phyloP scores from a whole-genome alignment of 140 eudicot species.

The Flaveria floridana region DNA sequence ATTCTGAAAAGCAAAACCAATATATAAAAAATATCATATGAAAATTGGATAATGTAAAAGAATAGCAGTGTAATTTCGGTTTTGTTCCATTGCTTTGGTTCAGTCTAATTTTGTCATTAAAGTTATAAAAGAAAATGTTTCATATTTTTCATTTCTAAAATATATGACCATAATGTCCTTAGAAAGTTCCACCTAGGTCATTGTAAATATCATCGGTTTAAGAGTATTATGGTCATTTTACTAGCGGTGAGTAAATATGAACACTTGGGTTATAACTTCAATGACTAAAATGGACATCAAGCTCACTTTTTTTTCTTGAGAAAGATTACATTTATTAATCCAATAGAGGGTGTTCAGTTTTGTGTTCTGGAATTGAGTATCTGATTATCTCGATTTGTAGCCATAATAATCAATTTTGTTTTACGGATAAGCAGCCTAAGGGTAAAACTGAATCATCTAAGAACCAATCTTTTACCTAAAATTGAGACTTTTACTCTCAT shows the following conservation, averaged over 20 bases:
- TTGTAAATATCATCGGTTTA: neutral
- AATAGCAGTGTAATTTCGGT: neutral
- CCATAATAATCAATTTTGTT: neutral
- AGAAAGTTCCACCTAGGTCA: neutral
- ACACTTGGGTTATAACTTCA: slow-evolving; percentile 10
- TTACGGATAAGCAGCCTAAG: neutral
- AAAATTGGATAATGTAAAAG: neutral
- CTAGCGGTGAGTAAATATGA: neutral
- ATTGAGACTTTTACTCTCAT: neutral
- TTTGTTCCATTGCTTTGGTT: neutral
- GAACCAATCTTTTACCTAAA: neutral
- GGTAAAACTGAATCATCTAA: neutral
- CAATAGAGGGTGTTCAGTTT: neutral
- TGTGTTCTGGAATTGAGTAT: neutral
- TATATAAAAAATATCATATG: neutral
- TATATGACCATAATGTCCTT: neutral
- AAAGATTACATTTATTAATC: neutral
- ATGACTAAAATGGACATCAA: neutral
- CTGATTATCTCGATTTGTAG: neutral
- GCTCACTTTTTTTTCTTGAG: slow-evolving; percentile 5
- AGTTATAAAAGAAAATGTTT: neutral
- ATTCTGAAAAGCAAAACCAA: slow-evolving; percentile 47
- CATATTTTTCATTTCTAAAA: neutral
- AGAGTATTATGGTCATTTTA: neutral
- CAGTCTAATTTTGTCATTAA: neutral